A percentile compares a stretch with the other conserved stretches of the same genome.
Conservation (phyloP, 1,139 yeast species). For the Saccharomyces hybrid region DNA sequence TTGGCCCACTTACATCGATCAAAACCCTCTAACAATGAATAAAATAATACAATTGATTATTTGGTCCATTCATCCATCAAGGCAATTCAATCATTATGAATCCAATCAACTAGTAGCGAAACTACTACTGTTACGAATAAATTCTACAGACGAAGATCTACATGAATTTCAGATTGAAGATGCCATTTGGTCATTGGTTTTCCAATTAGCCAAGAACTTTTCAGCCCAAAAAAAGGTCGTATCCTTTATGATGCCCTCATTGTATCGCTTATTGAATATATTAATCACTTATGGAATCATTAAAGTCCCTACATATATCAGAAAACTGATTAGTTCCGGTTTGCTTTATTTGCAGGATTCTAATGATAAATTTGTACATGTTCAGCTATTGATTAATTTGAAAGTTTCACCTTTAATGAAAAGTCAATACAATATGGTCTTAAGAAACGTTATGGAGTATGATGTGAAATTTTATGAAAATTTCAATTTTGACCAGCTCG, state of each 20-base stretch:
- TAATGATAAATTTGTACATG: constrained; percentile 32
- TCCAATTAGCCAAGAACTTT: constrained; percentile 25
- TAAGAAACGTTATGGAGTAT: constrained; percentile 34
- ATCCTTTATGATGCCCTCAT: constrained; percentile 14
- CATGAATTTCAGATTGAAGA: constrained; percentile 30
- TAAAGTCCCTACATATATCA: constrained; percentile 57
- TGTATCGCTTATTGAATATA: constrained; percentile 24
- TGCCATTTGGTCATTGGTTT: constrained; percentile 28
- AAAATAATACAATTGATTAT: constrained; percentile 27
- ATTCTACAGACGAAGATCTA: constrained; percentile 21
- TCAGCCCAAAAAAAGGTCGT: constrained; percentile 10
- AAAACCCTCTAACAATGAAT: constrained; percentile 17
- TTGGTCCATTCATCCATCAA: constrained; percentile 31
- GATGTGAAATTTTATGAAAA: constrained; percentile 21
- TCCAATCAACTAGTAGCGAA: constrained; percentile 28
- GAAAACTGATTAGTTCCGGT: constrained; percentile 80
- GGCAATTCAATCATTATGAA: constrained; percentile 25
- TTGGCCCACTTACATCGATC: constrained; percentile 30
- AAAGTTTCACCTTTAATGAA: constrained; percentile 33
- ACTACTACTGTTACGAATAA: constrained; percentile 24
- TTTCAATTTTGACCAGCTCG: constrained; percentile 24
- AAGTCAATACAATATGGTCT: constrained; percentile 33
- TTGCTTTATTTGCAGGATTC: constrained; percentile 46
- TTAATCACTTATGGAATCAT: constrained; percentile 30
- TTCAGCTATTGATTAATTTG: constrained; percentile 32